Evolutionary conservation across 257 asterid species (phyloP), one percentile per base, ranked within the genome.

Genomic region (Solanum okadae): DNA sequence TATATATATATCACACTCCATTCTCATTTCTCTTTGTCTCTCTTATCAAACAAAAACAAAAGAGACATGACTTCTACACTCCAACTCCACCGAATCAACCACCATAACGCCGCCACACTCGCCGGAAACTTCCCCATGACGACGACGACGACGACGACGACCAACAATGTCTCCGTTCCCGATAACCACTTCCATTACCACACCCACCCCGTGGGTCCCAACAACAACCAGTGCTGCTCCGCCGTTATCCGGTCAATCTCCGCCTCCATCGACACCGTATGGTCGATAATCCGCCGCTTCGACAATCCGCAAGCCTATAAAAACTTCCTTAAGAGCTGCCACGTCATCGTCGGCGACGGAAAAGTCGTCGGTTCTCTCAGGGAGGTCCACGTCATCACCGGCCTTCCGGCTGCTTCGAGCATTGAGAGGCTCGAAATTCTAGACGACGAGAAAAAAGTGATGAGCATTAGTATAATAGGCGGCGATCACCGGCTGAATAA

Each of bases 271-370:
- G 94, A 90, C 86, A 79, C 94, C 42, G 98, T 96, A 1, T 96
- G 99, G 99, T 91, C 98, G 10, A 88, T 95, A 18, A 93, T 96
- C 6, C 98, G 99, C 14, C 94, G 96, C 20, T 96, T 96, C 91
- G 98, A 95, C 92, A 89, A 91, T 81, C 99, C 99, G 49, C 98
- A 95, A 86, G 94, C 91, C 22, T 96, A 96, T 93, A 96, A 96
- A 88, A 92, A 91, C 76, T 96, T 96, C 89, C 86, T 96, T 6
- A 95, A 93, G 91, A 93, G 97, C 91, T 96, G 99, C 91, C 88
- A 90, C 89, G 93, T 95, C 86, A 91, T 94, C 86, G 81, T 73
- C 75, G 99, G 98, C 10, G 95, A 92, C 76, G 96, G 98, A 25
- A 89, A 90, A 84, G 96, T 91, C 25, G 98, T 94, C 29, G 99